Evolutionary conservation across 176 grass and related monocot species (phyloP).

Genomic region (Hordeum vulgare): MorexV3_pseudomolecules_assembly NC_058521.1:578222164-578222663

Average conservation of each 20-base stretch:
- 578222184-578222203: too few relatives aligned
- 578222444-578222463: constrained; percentile 79
- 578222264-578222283: too few relatives aligned
- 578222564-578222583: too few relatives aligned
- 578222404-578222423: constrained; percentile 84
- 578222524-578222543: background rate
- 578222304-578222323: too few relatives aligned
- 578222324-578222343: too few relatives aligned
- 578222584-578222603: background rate
- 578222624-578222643: constrained; percentile 64
- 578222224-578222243: background rate
- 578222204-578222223: background rate
- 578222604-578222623: constrained; percentile 45
- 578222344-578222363: background rate
- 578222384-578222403: background rate
- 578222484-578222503: constrained; percentile 83
- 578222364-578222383: background rate
- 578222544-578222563: background rate
- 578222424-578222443: constrained; percentile 60
- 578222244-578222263: background rate
- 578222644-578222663: constrained; percentile 70
- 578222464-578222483: constrained; percentile 81
- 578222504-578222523: constrained; percentile 73
- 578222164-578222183: too few relatives aligned
- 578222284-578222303: too few relatives aligned